Evolutionary conservation across 2,329 filamentous ascomycete genomes (phyloP), one percentile per base, ranked within the genome.

Genomic region (Claviceps cyperi): DNA sequence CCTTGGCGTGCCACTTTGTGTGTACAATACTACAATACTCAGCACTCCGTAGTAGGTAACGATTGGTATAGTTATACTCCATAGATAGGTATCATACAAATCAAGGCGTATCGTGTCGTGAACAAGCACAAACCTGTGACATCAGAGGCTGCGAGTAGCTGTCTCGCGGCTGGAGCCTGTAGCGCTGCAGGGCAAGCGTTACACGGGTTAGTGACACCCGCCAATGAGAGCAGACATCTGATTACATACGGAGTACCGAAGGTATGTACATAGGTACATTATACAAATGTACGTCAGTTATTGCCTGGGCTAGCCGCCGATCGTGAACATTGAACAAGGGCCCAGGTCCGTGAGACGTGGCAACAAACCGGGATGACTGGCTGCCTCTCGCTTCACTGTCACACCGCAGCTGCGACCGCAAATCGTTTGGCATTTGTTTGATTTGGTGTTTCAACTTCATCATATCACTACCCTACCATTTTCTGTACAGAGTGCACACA

Each of bases 141-240:
- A 65, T 65, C 62, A 64, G 62, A 58, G 63, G 62, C 63, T 63
- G 58, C 49, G 60, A 61, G 38, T 21, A 19, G 35, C 11, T 21
- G 28, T 32, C 40, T 6, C 21, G 14, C 28, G 19, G 28, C 14
- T 39, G 37, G 7, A n/a, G 14, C 37, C 14, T 39, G 37, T 15
- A n/a, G 14, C 37, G 14, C n/a, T n/a, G 15, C 14, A 15, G 14
- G 15, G 36, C 36, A 38, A 15, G 36, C 36, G n/a, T 15, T 5
- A 15, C 14, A n/a, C 6, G 15, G n/a, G 37, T 38, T 38, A 39
- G 15, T 17, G 37, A 17, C n/a, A 32, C 2, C 9, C 28, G 28
- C 28, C 3, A 17, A 39, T 39, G 37, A 15, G 14, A 15, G 14
- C n/a, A 39, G 37, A 17, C 37, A 32, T 32, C 9, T 32, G 28